These are phyloP conservation scores for Orbilia blumenaviensis DNA, from an alignment of 2,329 filamentous ascomycete species.

Conservation along the genomic window DNA sequence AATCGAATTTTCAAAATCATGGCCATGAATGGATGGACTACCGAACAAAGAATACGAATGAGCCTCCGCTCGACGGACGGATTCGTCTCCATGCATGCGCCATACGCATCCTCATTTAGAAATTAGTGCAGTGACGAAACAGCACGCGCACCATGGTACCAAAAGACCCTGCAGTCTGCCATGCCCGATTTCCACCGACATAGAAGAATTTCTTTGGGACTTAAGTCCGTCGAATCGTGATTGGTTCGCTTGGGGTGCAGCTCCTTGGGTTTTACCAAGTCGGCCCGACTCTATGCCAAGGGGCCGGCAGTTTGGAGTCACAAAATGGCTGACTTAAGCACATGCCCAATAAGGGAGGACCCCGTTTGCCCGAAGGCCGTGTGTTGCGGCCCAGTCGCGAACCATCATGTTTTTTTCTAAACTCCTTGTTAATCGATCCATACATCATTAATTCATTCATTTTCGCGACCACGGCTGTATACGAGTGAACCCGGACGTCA, in stretches of 20 bases:
- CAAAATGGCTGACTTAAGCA: background rate
- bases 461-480: no score
- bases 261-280: background rate
- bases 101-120: no score
- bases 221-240: constrained; percentile 27
- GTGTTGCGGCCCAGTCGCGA: no score
- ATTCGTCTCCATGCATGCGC: background rate
- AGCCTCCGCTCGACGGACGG: background rate
- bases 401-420: no score
- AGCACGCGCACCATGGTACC: no score
- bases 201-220: constrained; percentile 16
- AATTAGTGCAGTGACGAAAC: background rate
- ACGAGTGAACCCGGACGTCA: no score
- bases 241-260: constrained; percentile 26
- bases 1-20: background rate
- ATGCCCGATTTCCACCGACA: constrained; percentile 14
- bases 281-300: constrained; percentile 14
- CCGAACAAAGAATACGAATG: background rate
- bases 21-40: constrained; percentile 3
- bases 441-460: no score
- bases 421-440: no score
- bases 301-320: background rate
- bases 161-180: background rate
- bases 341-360: no score
- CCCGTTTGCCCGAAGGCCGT: no score